Percentiles rank a stretch among this genome's conserved stretches.
Conservation (phyloP, 257 asterid species). For the Verbena officinalis region DNA sequence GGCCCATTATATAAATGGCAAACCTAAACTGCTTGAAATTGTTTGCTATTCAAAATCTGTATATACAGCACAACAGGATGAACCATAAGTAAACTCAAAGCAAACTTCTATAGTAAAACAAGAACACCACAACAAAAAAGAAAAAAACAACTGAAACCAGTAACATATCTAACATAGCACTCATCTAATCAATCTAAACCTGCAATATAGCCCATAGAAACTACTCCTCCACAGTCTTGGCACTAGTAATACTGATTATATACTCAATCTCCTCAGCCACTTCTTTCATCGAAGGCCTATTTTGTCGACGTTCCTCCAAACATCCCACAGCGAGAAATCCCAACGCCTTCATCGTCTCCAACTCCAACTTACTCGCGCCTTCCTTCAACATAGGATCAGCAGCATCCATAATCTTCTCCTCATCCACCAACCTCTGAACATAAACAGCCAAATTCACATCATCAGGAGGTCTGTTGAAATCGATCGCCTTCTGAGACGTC, state of each 20-base stretch:
- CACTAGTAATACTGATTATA: constrained; percentile 59
- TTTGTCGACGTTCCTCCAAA: constrained; percentile 81
- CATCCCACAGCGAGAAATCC: constrained; percentile 85
- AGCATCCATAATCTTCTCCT: constrained; percentile 74
- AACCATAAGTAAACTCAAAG: not conserved
- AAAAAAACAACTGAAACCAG: not conserved
- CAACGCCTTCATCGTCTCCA: constrained; percentile 90
- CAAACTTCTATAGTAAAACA: not conserved
- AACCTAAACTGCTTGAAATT: not conserved
- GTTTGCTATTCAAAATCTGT: not conserved
- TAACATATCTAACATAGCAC: not conserved
- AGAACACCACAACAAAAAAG: not conserved
- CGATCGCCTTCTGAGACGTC: constrained; percentile 90
- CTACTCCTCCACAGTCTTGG: constrained; percentile 37
- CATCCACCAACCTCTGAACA: constrained; percentile 73
- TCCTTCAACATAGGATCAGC: constrained; percentile 75
- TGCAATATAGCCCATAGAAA: not conserved
- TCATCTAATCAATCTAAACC: not conserved
- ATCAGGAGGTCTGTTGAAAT: constrained; percentile 63
- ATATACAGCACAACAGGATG: not conserved
- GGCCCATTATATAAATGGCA: no score
- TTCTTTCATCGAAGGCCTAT: constrained; percentile 94
- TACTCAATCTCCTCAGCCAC: constrained; percentile 83
- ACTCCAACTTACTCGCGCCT: constrained; percentile 56
- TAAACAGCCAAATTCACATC: constrained; percentile 89